Base-by-base conservation (phyloP, 345 rosid genomes). In the Brassica carinata region DNA sequence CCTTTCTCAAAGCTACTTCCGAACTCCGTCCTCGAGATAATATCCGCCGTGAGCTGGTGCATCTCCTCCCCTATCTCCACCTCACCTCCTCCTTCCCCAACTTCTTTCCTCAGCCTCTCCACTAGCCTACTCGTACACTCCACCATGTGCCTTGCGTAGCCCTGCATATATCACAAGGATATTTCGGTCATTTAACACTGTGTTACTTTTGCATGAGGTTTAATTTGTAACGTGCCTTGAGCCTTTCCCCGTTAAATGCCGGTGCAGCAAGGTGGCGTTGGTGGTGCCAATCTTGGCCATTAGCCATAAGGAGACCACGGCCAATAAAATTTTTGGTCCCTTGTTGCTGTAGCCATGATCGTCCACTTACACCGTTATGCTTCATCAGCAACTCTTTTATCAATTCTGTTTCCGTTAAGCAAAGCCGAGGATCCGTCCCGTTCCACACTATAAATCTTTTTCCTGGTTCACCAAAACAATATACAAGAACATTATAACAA, bases 331-430 rank as follows among this genome's bases (percentile, higher is more conserved):
- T 91, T 70, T 94, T 92, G 0, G 95, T 74, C 1, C 99, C 99
- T 76, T 96, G 91, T 72, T 89, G 97, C 23, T 96, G 99, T 2
- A 90, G 87, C 99, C 99, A 96, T 17, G 98, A 94, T 81, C 91
- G 89, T 0, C 99, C 99, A 7, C 97, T 86, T 31, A 84, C 86
- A 0, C 88, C 87, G 70, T 92, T 91, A 67, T 92, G 87, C 80
- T 92, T 96, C 8, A 88, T 80, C 8, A 96, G 57, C 7, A 94
- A 85, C 71, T 92, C 98, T 66, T 88, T 94, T 76, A 94, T 96
- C 87, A 94, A 34, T 13, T 91, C 95, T 0, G 90, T 87, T 75
- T 96, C 98, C 1, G 90, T 84, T 69, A 96, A 19, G 64, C 98
- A 96, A 85, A 96, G 87, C 79, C 99, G 67, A 1, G 99, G 99